phyloP scores from a whole-genome alignment of 306 rosid species.

The Lupinus albus region DNA sequence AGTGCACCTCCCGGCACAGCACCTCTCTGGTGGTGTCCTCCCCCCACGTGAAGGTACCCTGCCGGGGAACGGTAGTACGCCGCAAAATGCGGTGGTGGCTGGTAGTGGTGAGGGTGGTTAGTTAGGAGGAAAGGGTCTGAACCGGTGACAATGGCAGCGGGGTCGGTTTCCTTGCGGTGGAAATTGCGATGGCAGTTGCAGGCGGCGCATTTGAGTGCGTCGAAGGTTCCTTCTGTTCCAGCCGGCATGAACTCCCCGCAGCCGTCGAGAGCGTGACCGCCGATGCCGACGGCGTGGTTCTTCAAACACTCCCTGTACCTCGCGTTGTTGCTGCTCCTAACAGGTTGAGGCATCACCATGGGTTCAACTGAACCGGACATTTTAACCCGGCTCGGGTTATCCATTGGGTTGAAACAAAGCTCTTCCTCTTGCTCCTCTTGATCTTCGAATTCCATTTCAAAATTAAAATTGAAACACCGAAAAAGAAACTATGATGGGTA shows the following conservation, averaged over 20 bases:
- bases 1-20: conserved; percentile 41
- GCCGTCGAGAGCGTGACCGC: conserved; percentile 93
- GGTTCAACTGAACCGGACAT: conserved; percentile 28
- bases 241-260: conserved; percentile 87
- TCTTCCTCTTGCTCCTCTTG: conserved; percentile 79
- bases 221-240: conserved; percentile 73
- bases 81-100: conserved; percentile 58
- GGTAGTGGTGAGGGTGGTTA: conserved; percentile 30
- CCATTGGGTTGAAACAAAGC: conserved; percentile 69
- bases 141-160: not conserved
- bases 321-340: conserved; percentile 38
- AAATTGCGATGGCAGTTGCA: conserved; percentile 96
- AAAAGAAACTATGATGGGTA: not conserved
- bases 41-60: conserved; percentile 73
- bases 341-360: conserved; percentile 35
- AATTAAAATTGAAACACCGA: not conserved
- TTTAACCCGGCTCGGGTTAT: conserved; percentile 54
- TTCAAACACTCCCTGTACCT: conserved; percentile 86
- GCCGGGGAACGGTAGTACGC: conserved; percentile 74
- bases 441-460: conserved; percentile 77
- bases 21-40: conserved; percentile 10
- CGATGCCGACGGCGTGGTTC: conserved; percentile 85
- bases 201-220: conserved; percentile 91
- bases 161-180: conserved; percentile 75
- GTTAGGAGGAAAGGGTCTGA: conserved; percentile 52